These are phyloP conservation scores for Trametes sp. DNA, from an alignment of 1,284 basidiomycete genomes.

Conservation along the genomic window DNA sequence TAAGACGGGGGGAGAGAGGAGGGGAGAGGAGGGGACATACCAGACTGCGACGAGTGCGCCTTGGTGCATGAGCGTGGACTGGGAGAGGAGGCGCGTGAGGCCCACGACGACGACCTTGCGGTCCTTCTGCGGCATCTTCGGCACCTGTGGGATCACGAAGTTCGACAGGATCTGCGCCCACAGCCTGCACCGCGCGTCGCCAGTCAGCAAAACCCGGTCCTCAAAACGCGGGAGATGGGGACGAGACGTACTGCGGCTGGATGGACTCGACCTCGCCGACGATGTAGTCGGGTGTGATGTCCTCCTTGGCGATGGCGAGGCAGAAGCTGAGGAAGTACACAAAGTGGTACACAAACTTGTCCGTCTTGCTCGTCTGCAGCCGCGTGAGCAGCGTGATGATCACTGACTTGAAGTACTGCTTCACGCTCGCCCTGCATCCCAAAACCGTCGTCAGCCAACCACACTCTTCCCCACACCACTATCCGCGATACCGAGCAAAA, in stretches of 20 bases:
- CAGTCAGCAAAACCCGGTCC: not conserved
- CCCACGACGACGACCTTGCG: constrained; percentile 90
- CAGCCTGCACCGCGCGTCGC: constrained; percentile 56
- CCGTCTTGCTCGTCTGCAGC: constrained; percentile 90
- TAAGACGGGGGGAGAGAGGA: not conserved
- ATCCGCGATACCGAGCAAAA: not conserved
- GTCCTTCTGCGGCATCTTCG: constrained; percentile 83
- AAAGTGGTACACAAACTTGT: constrained; percentile 88
- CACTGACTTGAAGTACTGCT: constrained; percentile 80
- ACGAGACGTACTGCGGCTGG: constrained; percentile 76
- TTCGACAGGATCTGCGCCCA: constrained; percentile 86
- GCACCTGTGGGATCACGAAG: constrained; percentile 84
- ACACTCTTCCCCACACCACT: not conserved
- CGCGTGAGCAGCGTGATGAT: constrained; percentile 86
- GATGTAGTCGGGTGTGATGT: constrained; percentile 80
- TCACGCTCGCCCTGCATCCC: constrained; percentile 64
- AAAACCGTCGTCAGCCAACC: constrained; percentile 7
- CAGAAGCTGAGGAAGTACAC: constrained; percentile 81
- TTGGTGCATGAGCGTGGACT: constrained; percentile 72
- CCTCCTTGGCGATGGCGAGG: constrained; percentile 79
- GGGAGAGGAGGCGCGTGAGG: constrained; percentile 80
- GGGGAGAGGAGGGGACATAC: constrained; percentile 50
- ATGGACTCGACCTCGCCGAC: constrained; percentile 83
- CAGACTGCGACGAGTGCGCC: constrained; percentile 72
- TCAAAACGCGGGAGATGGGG: not conserved